These are phyloP conservation scores for Phialemoniopsis sp. DNA, from an alignment of 2,329 filamentous ascomycete species.

Conservation along the genomic window DNA sequence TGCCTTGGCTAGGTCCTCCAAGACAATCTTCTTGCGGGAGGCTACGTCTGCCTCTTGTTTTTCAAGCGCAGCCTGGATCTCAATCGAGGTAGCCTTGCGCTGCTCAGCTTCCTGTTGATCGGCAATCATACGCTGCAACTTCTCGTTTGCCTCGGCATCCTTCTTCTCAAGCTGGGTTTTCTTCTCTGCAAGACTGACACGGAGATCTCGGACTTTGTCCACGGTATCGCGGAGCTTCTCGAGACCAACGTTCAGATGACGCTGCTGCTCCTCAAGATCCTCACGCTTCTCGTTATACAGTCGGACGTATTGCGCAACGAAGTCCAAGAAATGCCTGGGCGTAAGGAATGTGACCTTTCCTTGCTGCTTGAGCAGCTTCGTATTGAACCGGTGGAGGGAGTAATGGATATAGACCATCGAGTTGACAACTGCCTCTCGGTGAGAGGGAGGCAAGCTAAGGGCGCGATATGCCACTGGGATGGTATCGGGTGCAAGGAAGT, in stretches of 20 bases:
- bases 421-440: slow-evolving; percentile 91
- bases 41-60: slow-evolving; percentile 88
- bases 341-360: slow-evolving; percentile 91
- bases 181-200: slow-evolving; percentile 88
- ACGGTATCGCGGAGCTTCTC: slow-evolving; percentile 97
- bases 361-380: slow-evolving; percentile 84
- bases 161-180: slow-evolving; percentile 90
- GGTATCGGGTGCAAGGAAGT: slow-evolving; percentile 81
- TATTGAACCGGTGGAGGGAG: slow-evolving; percentile 86
- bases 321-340: slow-evolving; percentile 94
- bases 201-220: slow-evolving; percentile 91
- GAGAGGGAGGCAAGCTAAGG: slow-evolving; percentile 77
- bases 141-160: slow-evolving; percentile 93
- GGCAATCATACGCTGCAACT: slow-evolving; percentile 93
- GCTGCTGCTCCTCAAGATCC: slow-evolving; percentile 96
- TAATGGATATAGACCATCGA: slow-evolving; percentile 99
- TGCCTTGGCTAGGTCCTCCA: slow-evolving; percentile 82
- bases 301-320: slow-evolving; percentile 95
- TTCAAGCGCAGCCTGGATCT: slow-evolving; percentile 83
- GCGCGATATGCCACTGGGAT: slow-evolving; percentile 91
- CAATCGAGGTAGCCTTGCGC: slow-evolving; percentile 79
- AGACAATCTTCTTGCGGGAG: slow-evolving; percentile 74
- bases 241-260: slow-evolving; percentile 95
- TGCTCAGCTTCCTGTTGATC: slow-evolving; percentile 94
- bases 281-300: slow-evolving; percentile 98